Conservation (phyloP, 768 basidiomycete genomes). For the Leccinum truebloodii region DNA sequence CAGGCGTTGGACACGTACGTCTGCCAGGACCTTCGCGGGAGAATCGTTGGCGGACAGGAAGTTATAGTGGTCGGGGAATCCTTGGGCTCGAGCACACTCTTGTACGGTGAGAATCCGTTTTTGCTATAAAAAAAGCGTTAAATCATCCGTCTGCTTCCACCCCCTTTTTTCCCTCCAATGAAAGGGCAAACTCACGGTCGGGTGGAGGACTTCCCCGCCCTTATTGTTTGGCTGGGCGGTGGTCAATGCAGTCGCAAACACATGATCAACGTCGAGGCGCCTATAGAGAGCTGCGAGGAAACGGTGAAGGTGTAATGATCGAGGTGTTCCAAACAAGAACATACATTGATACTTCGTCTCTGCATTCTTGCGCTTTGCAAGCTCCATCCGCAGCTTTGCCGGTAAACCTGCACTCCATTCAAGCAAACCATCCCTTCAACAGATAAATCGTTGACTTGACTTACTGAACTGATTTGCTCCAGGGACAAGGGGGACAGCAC, state of each 20-base stretch:
- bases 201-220: constrained; percentile 45
- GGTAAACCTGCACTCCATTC: constrained; percentile 42
- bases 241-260: constrained; percentile 70
- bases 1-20: constrained; percentile 62
- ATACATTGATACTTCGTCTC: constrained; percentile 31
- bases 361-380: constrained; percentile 29
- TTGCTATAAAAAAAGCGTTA: constrained; percentile 48
- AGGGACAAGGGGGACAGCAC: constrained; percentile 53
- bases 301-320: constrained; percentile 6
- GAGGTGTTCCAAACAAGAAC: constrained; percentile 4
- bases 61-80: constrained; percentile 72
- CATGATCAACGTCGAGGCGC: constrained; percentile 50
- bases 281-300: constrained; percentile 50
- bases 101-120: constrained; percentile 65
- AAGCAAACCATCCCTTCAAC: background rate
- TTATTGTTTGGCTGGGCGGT: constrained; percentile 52
- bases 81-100: constrained; percentile 74
- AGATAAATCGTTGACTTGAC: constrained; percentile 21
- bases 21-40: constrained; percentile 39
- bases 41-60: constrained; percentile 51
- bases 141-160: background rate
- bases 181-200: constrained; percentile 36
- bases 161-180: background rate
- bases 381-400: constrained; percentile 37
- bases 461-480: constrained; percentile 54